Evolutionary conservation across 2,329 filamentous ascomycete genomes (phyloP), one percentile per base, ranked within the genome.

Genomic region (Plectosphaerella sp.): DNA sequence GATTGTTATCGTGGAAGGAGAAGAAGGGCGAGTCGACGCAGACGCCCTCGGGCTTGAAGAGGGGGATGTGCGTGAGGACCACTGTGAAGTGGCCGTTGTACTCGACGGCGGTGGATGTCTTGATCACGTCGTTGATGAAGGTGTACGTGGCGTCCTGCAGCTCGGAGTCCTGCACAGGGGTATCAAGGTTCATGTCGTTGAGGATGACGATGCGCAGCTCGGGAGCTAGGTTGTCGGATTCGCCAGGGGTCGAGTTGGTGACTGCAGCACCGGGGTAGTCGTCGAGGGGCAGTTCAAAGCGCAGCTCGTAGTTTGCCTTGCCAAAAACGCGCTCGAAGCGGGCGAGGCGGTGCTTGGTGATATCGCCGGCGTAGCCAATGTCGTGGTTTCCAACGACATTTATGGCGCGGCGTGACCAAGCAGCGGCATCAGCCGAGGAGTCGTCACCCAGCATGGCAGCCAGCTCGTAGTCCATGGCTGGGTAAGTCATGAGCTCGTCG

Each of bases 311-410:
- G 67, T 97, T 96, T 16, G 89, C 84, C 58, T 85, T 89, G 52
- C 94, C 94, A 72, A 96, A 99, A 2, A 82, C 80, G 20, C 79
- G 77, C 70, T 96, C 91, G 65, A 97, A 99, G 1, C 94, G 82
- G 25, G 82, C 75, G 51, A 97, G 76, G 4, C 91, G 83, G 55
- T 83, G 77, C n/a, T 78, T 72, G 41, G 87, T 91, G 55, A 97
- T 79, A 67, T 99, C 94, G 3, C 94, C 94, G 0, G 92, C 91
- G 66, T 99, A 99, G 35, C 94, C 94, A 63, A 99, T 86, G 67
- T 99, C 94, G 66, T 99, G 94, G 64, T 99, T 99, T 1, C 94
- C 94, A 0, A 86, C 91, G 24, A 97, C 83, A 60, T 96, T 95
- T 66, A 99, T 91, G 57, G 97, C 78, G 51, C 88, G 82, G 41